Base-by-base conservation (phyloP, 163 green algal genomes). In the Scenedesmus sp. region DNA sequence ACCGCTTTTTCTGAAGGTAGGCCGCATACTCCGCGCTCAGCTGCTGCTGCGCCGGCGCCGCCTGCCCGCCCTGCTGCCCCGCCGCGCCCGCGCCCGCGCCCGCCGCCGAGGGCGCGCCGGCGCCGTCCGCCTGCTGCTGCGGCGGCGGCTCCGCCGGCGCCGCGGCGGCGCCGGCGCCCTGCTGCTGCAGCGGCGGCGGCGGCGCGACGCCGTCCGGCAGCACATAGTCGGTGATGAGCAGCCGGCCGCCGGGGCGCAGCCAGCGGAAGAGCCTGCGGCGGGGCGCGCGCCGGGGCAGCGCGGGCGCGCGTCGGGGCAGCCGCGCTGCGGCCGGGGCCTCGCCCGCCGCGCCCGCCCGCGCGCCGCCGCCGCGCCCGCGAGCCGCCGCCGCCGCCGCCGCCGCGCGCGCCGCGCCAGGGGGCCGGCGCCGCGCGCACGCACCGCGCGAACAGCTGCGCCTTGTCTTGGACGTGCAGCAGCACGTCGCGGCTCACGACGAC, bases 201-300 rank as follows among this genome's bases (percentile, higher is more conserved):
- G 22, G 22, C 36, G 7, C 24, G 20, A 60, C 42, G 5, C 42
- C 2, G 15, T 4, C 28, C 28, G 2, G 14, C 44, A n/a, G n/a
- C n/a, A n/a, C n/a, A n/a, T 96, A 97, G 70, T 97, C 93, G 6
- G 86, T 93, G 50, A 97, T 88, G 5, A 97, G 83, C 54, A 97
- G 70, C 54, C 56, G 76, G 15, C 93, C 93, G 11, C 93, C 93
- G 0, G 93, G 93, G 72, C 89, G 89, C n/a, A 97, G 77, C 77
- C 85, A 72, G 1, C 62, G 22, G 60, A 63, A 63, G 13, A 79
- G 60, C 39, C 39, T 47, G 39, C 39, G 10, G 39, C 7, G 39
- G 26, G 22, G 24, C 56, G 9, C 9, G 56, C 20, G 56, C 5
- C n/a, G 56, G 10, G 39, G 10, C 7, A 1, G 39, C 26, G 26